Percentiles rank a stretch among this genome's conserved stretches.
These are phyloP conservation scores for Mortierella sp. DNA, from an alignment of 371 early-diverging fungal species.

Conservation along the genomic window DNA sequence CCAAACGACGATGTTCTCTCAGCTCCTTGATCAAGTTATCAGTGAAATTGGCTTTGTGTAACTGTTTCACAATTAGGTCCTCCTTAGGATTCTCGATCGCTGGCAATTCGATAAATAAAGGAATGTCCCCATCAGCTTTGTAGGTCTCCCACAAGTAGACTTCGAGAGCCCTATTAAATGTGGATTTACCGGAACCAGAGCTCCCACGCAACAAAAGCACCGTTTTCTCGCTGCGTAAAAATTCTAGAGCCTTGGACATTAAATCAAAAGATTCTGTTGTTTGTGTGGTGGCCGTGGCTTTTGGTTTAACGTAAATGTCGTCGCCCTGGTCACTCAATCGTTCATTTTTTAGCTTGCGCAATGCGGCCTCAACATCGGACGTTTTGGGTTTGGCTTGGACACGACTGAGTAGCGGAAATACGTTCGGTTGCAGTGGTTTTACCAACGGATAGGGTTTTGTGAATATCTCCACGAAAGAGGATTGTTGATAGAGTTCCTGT, in stretches of 20 bases:
- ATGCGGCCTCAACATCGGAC: neutral
- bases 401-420: neutral
- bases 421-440: neutral
- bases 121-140: neutral
- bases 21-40: constrained; percentile 4
- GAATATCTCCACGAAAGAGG: neutral
- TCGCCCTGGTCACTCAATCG: neutral
- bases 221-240: constrained; percentile 1
- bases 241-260: neutral
- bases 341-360: neutral
- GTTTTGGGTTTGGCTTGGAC: constrained; percentile 3
- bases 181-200: constrained; percentile 17
- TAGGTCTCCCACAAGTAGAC: constrained; percentile 8
- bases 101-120: constrained; percentile 8
- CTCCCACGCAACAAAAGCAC: constrained; percentile 18
- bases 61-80: constrained; percentile 13
- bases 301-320: neutral
- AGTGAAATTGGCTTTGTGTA: constrained; percentile 2
- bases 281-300: constrained; percentile 5
- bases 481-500: neutral
- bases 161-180: constrained; percentile 11
- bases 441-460: neutral
- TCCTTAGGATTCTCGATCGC: constrained; percentile 1
- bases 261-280: neutral
- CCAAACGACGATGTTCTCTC: constrained; percentile 11